Evolutionary conservation across 2,329 filamentous ascomycete genomes (phyloP).

Genomic region (Penicillium concentricum): DNA sequence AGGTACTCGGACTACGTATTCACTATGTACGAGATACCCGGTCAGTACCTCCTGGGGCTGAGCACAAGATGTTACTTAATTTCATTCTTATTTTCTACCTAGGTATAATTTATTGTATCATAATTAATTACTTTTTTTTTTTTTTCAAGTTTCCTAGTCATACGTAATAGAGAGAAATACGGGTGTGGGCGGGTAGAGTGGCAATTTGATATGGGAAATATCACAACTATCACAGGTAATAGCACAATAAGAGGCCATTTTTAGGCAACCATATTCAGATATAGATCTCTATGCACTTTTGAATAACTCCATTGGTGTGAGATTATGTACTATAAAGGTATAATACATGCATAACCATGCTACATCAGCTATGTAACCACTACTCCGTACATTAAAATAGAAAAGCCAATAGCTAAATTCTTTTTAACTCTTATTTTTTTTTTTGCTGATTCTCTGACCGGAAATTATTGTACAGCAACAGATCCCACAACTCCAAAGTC

Average conservation of each 20-base stretch:
- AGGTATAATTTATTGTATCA: not conserved
- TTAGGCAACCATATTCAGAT: not conserved
- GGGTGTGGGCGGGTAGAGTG: conserved; percentile 9
- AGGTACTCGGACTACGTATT: conserved; percentile 21
- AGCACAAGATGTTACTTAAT: conserved; percentile 13
- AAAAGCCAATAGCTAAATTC: not conserved
- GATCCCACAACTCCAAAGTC: conserved; percentile 32
- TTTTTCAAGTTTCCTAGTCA: not conserved
- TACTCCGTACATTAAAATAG: not conserved
- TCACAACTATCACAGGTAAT: not conserved
- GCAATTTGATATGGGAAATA: not conserved
- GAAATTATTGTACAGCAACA: conserved; percentile 37
- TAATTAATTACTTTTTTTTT: not conserved
- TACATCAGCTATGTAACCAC: no score
- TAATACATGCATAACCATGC: no score
- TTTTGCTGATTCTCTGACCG: conserved; percentile 21
- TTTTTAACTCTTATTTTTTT: not conserved
- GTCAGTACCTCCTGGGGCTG: conserved; percentile 19
- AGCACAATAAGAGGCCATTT: no score
- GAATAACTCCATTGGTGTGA: not conserved
- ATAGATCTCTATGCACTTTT: not conserved
- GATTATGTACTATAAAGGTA: not conserved
- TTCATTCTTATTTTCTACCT: not conserved
- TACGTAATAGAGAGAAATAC: conserved; percentile 4
- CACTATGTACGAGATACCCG: conserved; percentile 16